Base-by-base conservation (phyloP, 148 eudicot species). In the Cornus florida region DNA sequence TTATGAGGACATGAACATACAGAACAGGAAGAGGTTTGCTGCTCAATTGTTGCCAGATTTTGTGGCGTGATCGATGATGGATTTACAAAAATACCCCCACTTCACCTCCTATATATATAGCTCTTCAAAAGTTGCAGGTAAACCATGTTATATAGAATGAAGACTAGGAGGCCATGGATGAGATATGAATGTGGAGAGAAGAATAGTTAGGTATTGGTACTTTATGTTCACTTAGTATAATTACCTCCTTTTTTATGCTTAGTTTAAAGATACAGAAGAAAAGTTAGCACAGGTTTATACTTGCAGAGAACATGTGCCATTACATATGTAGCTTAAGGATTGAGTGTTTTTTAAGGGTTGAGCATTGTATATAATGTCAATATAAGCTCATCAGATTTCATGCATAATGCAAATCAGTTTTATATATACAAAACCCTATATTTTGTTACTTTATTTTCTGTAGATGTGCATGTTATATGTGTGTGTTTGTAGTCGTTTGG, bases 41-140 rank as follows among this genome's bases (percentile, higher is more conserved):
- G 86, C 91, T 84, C 91, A 86, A 38, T 70, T 86, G 68, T 71
- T 90, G 8, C 91, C 82, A 13, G 90, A 90, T 72, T 90, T 88
- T 69, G 92, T 87, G 74, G 87, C 90, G 28, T 87, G 82, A n/a
- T n/a, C n/a, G n/a, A 86, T 86, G 82, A 86, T 22, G 20, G 22
- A 33, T 69, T 14, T 12, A 35, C 4, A 20, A 12, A 12, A 53
- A 0, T 14, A 53, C 17, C 59, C 17, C 59, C 59, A 53, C 59
- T 11, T 53, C 59, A 53, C 14, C 2, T 9, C 8, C 57, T 50
- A 28, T n/a, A n/a, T n/a, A n/a, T n/a, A n/a, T 28, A 28, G 28
- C 28, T 28, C 57, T 50, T 50, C 57, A 4, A 39, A 39, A 4
- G 11, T 50, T 50, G 57, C 57, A 0, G 14, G 0, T 50, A 12